A percentile compares a stretch with the other conserved stretches of the same genome.
Conservation (phyloP, 2,329 filamentous ascomycete species). For the Fusarium sp. region DNA sequence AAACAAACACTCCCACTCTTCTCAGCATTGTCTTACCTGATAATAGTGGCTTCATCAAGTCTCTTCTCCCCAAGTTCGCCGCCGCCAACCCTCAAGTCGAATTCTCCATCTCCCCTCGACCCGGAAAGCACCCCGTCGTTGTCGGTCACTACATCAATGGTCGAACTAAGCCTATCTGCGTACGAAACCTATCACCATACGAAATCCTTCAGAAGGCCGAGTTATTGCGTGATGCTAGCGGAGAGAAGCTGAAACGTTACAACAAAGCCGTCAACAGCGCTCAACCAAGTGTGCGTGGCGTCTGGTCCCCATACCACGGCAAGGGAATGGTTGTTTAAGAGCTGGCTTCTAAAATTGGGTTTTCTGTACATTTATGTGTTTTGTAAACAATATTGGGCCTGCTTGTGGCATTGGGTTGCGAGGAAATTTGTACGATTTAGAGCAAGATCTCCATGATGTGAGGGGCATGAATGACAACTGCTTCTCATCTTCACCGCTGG, state of each 20-base stretch:
- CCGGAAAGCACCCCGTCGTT: conserved; percentile 89
- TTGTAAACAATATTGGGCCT: conserved; percentile 43
- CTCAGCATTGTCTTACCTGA: conserved; percentile 40
- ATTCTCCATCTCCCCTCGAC: conserved; percentile 89
- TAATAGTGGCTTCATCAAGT: conserved; percentile 80
- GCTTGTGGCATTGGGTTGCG: conserved; percentile 45
- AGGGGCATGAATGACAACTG: conserved; percentile 26
- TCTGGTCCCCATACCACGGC: conserved; percentile 78
- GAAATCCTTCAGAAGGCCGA: conserved; percentile 85
- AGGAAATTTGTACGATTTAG: conserved; percentile 43
- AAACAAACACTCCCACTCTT: neutral
- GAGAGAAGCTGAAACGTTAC: conserved; percentile 74
- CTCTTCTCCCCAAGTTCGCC: conserved; percentile 81
- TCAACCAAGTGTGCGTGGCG: conserved; percentile 73
- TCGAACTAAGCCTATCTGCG: conserved; percentile 84
- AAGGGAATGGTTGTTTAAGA: conserved; percentile 63
- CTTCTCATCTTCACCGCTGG: neutral
- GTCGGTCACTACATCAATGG: conserved; percentile 95
- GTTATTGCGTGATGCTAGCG: conserved; percentile 77
- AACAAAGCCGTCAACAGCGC: conserved; percentile 73
- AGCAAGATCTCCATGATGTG: conserved; percentile 34
- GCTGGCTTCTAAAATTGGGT: conserved; percentile 1
- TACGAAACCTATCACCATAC: conserved; percentile 83
- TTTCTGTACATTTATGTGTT: conserved; percentile 41
- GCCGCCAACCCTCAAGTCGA: conserved; percentile 86